Conservation (phyloP, 106 monocot species). For the Acorus calamus region DNA sequence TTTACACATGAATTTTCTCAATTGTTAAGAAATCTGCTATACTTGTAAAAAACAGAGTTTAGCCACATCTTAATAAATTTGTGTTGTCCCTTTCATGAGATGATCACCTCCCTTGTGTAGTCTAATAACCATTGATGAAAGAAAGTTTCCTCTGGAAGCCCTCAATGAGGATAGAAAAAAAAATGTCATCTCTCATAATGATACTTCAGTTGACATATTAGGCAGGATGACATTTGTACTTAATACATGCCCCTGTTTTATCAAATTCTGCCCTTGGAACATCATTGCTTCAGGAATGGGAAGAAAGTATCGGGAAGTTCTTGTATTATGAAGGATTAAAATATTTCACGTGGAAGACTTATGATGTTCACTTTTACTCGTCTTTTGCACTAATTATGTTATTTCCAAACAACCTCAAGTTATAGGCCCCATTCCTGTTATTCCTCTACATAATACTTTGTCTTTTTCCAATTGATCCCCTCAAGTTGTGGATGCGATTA, state of each 20-base stretch:
- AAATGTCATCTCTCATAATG: conserved; percentile 10
- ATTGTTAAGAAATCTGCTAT: too few relatives aligned
- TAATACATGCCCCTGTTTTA: conserved; percentile 36
- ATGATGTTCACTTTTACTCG: conserved; percentile 96
- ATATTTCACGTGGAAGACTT: conserved; percentile 95
- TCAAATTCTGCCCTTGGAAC: conserved; percentile 63
- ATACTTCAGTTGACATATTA: conserved; percentile 49
- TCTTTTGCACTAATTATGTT: conserved; percentile 62
- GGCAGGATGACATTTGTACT: conserved; percentile 62
- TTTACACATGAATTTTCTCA: too few relatives aligned
- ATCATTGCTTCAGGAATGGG: conserved; percentile 48
- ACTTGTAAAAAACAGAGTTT: too few relatives aligned
- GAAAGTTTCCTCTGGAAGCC: conserved; percentile 62
- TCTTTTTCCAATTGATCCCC: too few relatives aligned
- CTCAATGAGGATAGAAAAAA: conserved; percentile 12
- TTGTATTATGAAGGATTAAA: conserved; percentile 94
- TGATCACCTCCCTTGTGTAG: conserved; percentile 66
- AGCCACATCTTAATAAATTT: too few relatives aligned
- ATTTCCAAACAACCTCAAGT: too few relatives aligned
- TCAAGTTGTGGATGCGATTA: too few relatives aligned
- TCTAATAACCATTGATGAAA: conserved; percentile 54
- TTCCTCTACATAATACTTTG: too few relatives aligned
- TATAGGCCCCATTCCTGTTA: too few relatives aligned
- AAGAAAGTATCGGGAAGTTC: conserved; percentile 91
- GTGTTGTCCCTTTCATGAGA: conserved; percentile 37